A percentile compares a stretch with the other conserved stretches of the same genome.
These are phyloP conservation scores for Podila verticillata DNA, from an alignment of 192 early-diverging fungal genomes.

Conservation along the genomic window DNA sequence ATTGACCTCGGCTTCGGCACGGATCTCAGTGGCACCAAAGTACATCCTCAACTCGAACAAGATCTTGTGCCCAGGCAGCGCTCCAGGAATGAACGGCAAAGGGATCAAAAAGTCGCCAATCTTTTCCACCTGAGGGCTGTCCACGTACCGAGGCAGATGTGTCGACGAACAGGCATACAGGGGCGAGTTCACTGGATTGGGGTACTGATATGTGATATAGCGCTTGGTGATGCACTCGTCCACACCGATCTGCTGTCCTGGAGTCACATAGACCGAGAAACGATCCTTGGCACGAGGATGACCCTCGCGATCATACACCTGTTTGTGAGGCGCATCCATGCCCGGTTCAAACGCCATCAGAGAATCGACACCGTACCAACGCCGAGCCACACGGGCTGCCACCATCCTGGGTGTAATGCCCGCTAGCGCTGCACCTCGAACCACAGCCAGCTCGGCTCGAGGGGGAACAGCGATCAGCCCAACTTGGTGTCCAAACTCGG, in stretches of 20 bases:
- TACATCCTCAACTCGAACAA: slow-evolving; percentile 56
- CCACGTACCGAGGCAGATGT: slow-evolving; percentile 39
- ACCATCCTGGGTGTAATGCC: slow-evolving; percentile 61
- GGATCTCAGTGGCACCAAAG: slow-evolving; percentile 60
- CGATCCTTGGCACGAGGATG: slow-evolving; percentile 54
- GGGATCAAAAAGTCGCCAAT: slow-evolving; percentile 50
- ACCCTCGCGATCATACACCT: slow-evolving; percentile 48
- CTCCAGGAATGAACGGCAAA: slow-evolving; percentile 41
- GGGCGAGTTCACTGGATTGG: slow-evolving; percentile 45
- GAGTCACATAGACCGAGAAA: slow-evolving; percentile 57
- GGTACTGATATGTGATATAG: slow-evolving; percentile 49
- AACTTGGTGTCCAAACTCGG: slow-evolving; percentile 55
- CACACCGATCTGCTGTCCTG: slow-evolving; percentile 53
- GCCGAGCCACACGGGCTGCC: slow-evolving; percentile 57
- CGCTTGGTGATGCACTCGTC: slow-evolving; percentile 48
- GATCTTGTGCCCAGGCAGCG: slow-evolving; percentile 34
- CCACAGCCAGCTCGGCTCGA: slow-evolving; percentile 63
- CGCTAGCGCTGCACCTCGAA: slow-evolving; percentile 61
- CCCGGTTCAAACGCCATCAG: slow-evolving; percentile 57
- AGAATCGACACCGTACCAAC: slow-evolving; percentile 63
- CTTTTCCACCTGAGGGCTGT: slow-evolving; percentile 33
- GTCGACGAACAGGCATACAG: slow-evolving; percentile 38
- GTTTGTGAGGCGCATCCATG: slow-evolving; percentile 48
- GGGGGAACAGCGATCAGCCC: slow-evolving; percentile 59
- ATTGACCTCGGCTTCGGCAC: slow-evolving; percentile 61